These are phyloP conservation scores for Globisporangium acanthophoron DNA, from an alignment of 352 stramenopile species.

Conservation along the genomic window DNA sequence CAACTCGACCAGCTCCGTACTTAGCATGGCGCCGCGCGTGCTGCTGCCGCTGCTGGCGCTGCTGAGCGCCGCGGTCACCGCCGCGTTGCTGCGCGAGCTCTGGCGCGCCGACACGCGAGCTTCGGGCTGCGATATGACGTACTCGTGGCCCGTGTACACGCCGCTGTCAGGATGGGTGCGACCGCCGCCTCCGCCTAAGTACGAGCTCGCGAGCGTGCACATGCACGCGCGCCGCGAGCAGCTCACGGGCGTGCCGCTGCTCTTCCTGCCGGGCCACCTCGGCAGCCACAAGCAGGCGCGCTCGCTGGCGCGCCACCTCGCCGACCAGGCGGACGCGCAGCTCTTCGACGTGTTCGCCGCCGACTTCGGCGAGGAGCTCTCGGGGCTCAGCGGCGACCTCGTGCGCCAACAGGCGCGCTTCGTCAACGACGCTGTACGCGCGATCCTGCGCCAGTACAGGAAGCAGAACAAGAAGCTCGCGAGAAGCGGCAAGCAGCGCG, in stretches of 20 bases:
- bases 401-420: constrained; percentile 66
- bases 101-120: constrained; percentile 19
- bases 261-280: constrained; percentile 80
- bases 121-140: constrained; percentile 81
- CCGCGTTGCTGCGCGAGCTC: constrained; percentile 41
- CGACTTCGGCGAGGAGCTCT: constrained; percentile 75
- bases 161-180: constrained; percentile 28
- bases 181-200: constrained; percentile 43
- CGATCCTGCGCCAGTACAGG: constrained; percentile 74
- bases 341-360: constrained; percentile 79
- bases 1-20: background rate
- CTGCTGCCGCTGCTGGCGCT: constrained; percentile 51
- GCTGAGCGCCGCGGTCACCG: constrained; percentile 22
- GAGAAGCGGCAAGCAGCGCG: constrained; percentile 3
- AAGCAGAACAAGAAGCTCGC: constrained; percentile 37
- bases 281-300: constrained; percentile 85
- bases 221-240: constrained; percentile 44
- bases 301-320: constrained; percentile 68
- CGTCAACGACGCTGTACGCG: constrained; percentile 64
- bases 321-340: constrained; percentile 32
- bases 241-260: constrained; percentile 62
- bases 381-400: constrained; percentile 61
- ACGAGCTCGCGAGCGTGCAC: constrained; percentile 59
- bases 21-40: constrained; percentile 9
- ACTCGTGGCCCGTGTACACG: constrained; percentile 81